phyloP scores from a whole-genome alignment of 1,139 yeast species.

The Diutina mesorugosa region DNA sequence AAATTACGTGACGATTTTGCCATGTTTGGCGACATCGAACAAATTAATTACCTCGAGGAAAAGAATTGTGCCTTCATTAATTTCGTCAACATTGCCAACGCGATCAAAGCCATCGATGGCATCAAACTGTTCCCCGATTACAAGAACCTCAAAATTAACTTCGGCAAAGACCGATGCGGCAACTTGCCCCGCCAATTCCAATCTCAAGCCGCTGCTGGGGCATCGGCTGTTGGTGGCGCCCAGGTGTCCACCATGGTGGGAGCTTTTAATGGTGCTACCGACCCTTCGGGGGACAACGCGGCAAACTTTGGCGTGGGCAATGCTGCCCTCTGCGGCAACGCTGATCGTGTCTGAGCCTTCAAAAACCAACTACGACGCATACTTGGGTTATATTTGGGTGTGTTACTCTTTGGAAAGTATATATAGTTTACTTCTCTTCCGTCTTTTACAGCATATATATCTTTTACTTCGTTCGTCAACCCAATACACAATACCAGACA shows the following conservation, averaged over 20 bases:
- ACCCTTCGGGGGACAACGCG: background rate
- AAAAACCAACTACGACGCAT: background rate
- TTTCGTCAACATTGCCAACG: conserved; percentile 70
- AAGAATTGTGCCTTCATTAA: conserved; percentile 77
- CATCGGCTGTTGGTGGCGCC: background rate
- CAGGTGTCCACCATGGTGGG: background rate
- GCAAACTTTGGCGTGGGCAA: background rate
- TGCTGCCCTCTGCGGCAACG: background rate
- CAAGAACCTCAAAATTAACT: conserved; percentile 8
- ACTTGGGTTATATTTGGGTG: background rate
- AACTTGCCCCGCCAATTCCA: conserved; percentile 50
- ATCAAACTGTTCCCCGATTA: conserved; percentile 41
- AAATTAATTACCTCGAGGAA: conserved; percentile 62
- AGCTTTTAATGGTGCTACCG: background rate
- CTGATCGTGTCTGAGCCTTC: background rate
- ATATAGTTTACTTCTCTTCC: background rate
- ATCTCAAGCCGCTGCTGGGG: conserved; percentile 3
- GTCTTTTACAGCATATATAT: background rate
- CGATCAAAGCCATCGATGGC: conserved; percentile 13
- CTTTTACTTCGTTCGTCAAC: background rate
- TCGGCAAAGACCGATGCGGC: conserved; percentile 90
- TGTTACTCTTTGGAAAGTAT: background rate
- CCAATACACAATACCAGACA: background rate
- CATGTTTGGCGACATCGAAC: conserved; percentile 73
- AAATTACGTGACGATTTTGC: conserved; percentile 54